Conservation (phyloP, 345 rosid species). For the Acer saccharum region DNA sequence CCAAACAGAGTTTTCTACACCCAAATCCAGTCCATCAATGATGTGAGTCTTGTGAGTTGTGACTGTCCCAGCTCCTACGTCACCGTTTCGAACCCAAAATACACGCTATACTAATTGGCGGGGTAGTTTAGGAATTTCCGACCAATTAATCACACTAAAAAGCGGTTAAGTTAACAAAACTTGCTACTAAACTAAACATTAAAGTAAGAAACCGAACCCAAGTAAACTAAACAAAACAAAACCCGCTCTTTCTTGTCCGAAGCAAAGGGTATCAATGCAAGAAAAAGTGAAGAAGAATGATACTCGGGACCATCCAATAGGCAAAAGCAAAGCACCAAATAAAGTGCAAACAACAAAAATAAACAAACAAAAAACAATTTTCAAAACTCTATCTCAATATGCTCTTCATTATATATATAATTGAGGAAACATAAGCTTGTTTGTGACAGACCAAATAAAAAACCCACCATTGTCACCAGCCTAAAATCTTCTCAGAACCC, state of each 20-base stretch:
- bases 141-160: not conserved
- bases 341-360: not conserved
- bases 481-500: constrained; percentile 3
- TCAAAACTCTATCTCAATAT: too few species aligned
- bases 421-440: not conserved
- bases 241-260: not conserved
- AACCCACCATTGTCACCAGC: constrained; percentile 4
- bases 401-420: not conserved
- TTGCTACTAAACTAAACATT: not conserved
- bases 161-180: not conserved
- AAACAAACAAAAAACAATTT: not conserved
- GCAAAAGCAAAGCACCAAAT: constrained; percentile 35
- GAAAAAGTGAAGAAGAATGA: constrained; percentile 22
- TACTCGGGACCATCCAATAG: constrained; percentile 18
- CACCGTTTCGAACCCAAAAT: not conserved
- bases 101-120: not conserved
- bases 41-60: too few species aligned
- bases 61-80: not conserved
- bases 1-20: not conserved
- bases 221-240: not conserved
- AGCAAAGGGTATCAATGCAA: constrained; percentile 8
- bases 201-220: too few species aligned
- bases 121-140: not conserved
- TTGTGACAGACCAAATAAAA: not conserved
- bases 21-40: too few species aligned